Evolutionary conservation across 75 land plant species (phyloP).

Genomic region (Sequoia sempervirens): DNA sequence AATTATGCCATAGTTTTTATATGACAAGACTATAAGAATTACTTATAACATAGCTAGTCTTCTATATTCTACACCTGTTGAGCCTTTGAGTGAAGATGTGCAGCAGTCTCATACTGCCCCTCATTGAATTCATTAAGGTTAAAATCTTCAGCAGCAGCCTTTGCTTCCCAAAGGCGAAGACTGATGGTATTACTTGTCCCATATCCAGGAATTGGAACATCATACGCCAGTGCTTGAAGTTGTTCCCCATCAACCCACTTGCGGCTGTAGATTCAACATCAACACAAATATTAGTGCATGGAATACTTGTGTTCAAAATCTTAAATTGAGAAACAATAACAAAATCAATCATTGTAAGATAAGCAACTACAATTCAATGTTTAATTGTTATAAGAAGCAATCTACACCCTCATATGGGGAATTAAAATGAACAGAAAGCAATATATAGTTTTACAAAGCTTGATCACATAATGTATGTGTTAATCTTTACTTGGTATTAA

Average conservation of each 20-base stretch:
- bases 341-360: background rate
- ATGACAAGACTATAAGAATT: background rate
- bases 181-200: constrained; percentile 87
- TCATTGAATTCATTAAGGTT: constrained; percentile 77
- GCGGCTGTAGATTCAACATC: constrained; percentile 39
- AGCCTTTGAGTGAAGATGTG: constrained; percentile 71
- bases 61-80: constrained; percentile 55
- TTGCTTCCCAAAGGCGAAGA: constrained; percentile 90
- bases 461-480: background rate
- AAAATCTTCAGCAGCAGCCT: constrained; percentile 67
- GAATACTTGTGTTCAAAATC: background rate
- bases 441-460: background rate
- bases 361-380: background rate
- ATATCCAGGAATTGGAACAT: constrained; percentile 97
- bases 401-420: background rate
- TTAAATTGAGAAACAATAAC: background rate
- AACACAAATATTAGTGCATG: background rate
- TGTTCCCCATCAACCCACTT: constrained; percentile 89
- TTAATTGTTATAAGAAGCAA: background rate
- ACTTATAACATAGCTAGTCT: background rate
- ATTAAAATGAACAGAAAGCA: background rate
- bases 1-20: background rate
- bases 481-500: background rate
- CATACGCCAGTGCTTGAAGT: constrained; percentile 87
- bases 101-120: constrained; percentile 79